phyloP scores from a whole-genome alignment of 306 rosid genomes.

The Hippophae gyantsensis region DNA sequence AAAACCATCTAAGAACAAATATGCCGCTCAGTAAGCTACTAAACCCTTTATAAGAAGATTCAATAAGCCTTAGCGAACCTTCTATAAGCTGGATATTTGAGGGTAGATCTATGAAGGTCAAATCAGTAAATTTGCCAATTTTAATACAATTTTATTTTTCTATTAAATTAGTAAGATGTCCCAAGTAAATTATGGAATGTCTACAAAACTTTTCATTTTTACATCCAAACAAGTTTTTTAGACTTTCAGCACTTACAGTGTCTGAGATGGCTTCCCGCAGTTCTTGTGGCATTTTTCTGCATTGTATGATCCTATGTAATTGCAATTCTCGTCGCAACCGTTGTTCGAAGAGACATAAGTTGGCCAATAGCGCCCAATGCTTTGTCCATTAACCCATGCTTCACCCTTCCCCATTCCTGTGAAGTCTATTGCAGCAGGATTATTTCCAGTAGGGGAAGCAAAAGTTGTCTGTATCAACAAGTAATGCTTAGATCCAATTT shows the following conservation, averaged over 20 bases:
- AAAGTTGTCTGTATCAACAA: conserved; percentile 52
- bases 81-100: too few species aligned
- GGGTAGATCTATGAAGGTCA: too few species aligned
- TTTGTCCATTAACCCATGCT: conserved; percentile 95
- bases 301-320: conserved; percentile 50
- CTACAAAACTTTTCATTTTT: too few species aligned
- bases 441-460: conserved; percentile 50
- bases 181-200: too few species aligned
- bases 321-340: conserved; percentile 49
- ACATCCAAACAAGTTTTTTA: not conserved
- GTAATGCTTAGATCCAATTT: conserved; percentile 9
- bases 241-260: conserved; percentile 41
- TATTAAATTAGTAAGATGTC: too few species aligned
- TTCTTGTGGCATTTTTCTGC: conserved; percentile 62
- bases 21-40: too few species aligned
- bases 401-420: conserved; percentile 90
- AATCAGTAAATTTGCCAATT: too few species aligned
- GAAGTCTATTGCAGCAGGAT: conserved; percentile 83
- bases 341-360: conserved; percentile 32
- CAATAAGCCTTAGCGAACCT: too few species aligned
- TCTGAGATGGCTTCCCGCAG: conserved; percentile 85
- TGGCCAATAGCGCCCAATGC: conserved; percentile 97
- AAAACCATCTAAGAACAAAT: too few species aligned
- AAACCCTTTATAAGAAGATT: too few species aligned
- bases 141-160: too few species aligned